Percentiles rank a stretch among this genome's conserved stretches.
Evolutionary conservation across 148 eudicot genomes (phyloP).

Genomic region (Suaeda aralocaspica): DNA sequence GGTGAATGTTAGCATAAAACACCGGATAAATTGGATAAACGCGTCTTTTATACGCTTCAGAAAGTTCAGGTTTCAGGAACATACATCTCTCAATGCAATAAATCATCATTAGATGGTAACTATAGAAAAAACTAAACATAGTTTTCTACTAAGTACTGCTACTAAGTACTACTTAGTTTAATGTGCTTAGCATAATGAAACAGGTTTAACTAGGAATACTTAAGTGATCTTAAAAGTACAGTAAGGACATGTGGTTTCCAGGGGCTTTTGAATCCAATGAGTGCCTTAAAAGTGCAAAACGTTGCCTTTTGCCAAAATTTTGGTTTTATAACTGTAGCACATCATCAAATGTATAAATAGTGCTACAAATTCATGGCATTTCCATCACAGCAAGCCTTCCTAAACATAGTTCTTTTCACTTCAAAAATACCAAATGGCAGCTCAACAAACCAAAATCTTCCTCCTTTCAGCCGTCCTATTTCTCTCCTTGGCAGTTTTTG

Average conservation of each 20-base stretch:
- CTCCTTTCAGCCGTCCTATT: conserved; percentile 21
- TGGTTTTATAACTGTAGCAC: neutral
- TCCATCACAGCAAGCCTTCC: conserved; percentile 19
- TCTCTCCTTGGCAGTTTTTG: conserved; percentile 22
- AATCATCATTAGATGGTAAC: neutral
- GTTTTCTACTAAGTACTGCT: neutral
- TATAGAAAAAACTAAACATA: neutral
- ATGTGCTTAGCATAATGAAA: neutral
- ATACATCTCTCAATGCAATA: neutral
- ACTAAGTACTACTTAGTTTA: too few relatives aligned
- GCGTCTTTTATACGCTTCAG: too few relatives aligned
- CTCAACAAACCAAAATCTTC: conserved; percentile 17
- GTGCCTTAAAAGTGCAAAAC: conserved; percentile 22
- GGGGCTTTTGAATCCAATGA: conserved; percentile 9
- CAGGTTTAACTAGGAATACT: conserved; percentile 3
- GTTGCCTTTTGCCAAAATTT: neutral
- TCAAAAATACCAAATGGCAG: conserved; percentile 28
- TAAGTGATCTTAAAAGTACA: conserved; percentile 19
- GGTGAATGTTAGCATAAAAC: too few relatives aligned
- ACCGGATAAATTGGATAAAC: too few relatives aligned
- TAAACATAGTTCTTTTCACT: neutral
- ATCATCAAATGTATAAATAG: conserved; percentile 6
- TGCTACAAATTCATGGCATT: conserved; percentile 3
- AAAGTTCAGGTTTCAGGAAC: too few relatives aligned
- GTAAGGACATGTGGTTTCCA: conserved; percentile 13